Conservation (phyloP, 2,329 filamentous ascomycete genomes). For the Penicillium sp. region DNA sequence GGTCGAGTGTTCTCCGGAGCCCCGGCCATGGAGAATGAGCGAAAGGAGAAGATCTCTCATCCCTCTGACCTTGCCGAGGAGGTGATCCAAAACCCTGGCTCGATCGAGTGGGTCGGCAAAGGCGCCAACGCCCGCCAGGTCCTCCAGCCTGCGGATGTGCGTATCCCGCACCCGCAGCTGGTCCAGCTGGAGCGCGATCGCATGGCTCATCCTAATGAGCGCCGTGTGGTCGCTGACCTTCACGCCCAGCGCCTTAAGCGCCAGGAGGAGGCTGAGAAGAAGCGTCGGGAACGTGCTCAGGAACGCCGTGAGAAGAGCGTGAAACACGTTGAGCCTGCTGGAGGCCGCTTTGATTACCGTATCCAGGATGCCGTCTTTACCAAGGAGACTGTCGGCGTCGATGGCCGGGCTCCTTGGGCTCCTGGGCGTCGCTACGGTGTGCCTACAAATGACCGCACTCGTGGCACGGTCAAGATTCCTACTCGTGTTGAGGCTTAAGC, state of each 20-base stretch:
- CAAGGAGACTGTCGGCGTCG: constrained; percentile 54
- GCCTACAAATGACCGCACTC: constrained; percentile 63
- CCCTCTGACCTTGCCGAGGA: constrained; percentile 35
- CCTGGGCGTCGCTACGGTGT: constrained; percentile 63
- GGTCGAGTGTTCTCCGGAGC: constrained; percentile 59
- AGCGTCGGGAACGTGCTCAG: constrained; percentile 40
- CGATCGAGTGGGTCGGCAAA: constrained; percentile 46
- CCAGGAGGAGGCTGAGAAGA: constrained; percentile 40
- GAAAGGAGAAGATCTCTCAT: constrained; percentile 20
- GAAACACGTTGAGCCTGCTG: constrained; percentile 45
- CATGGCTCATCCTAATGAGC: constrained; percentile 35
- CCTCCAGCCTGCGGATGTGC: constrained; percentile 61
- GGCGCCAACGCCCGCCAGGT: constrained; percentile 46
- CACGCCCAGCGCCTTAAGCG: constrained; percentile 47
- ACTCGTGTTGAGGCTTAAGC: constrained; percentile 54
- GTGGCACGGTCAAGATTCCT: constrained; percentile 63
- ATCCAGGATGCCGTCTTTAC: constrained; percentile 57
- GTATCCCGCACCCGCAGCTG: constrained; percentile 64
- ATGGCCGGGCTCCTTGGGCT: constrained; percentile 55
- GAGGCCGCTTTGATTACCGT: constrained; percentile 60
- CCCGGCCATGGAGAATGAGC: constrained; percentile 34
- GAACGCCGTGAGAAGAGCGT: constrained; percentile 46
- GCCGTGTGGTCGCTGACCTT: constrained; percentile 32
- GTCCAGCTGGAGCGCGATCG: constrained; percentile 51
- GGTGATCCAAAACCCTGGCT: constrained; percentile 32